Evolutionary conservation across 306 rosid genomes (phyloP).

Genomic region (Trifolium dubium): DNA sequence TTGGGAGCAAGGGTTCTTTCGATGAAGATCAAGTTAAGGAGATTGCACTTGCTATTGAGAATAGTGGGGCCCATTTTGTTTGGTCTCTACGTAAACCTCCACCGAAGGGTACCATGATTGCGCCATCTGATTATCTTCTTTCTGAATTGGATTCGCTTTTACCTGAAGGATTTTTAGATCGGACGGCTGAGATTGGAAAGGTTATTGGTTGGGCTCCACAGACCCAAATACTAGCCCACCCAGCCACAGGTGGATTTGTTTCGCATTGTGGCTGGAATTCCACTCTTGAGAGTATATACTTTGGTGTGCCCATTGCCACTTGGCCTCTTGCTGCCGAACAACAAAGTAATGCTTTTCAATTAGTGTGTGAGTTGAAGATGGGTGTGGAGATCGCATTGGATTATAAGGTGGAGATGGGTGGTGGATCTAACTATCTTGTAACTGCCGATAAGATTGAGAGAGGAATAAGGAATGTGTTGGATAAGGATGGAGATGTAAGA

Average conservation of each 20-base stretch:
- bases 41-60: conserved; percentile 43
- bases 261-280: conserved; percentile 73
- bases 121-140: conserved; percentile 5
- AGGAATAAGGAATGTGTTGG: conserved; percentile 51
- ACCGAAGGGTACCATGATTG: neutral
- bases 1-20: conserved; percentile 42
- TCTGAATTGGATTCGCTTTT: neutral
- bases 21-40: conserved; percentile 33
- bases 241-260: conserved; percentile 52
- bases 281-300: conserved; percentile 24
- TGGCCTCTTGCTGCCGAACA: conserved; percentile 58
- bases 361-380: conserved; percentile 47
- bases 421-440: neutral
- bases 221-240: conserved; percentile 47
- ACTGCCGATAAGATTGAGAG: conserved; percentile 37
- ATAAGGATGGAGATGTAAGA: conserved; percentile 34
- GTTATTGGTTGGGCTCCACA: conserved; percentile 66
- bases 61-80: conserved; percentile 31
- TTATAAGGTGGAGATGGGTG: neutral
- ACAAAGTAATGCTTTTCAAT: conserved; percentile 50
- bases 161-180: conserved; percentile 56
- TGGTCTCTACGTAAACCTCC: conserved; percentile 50
- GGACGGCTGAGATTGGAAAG: conserved; percentile 46
- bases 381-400: conserved; percentile 44
- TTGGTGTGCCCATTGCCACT: conserved; percentile 57